Base-by-base conservation (phyloP, 805 yeast genomes). In the Barnettozyma siamensis region DNA sequence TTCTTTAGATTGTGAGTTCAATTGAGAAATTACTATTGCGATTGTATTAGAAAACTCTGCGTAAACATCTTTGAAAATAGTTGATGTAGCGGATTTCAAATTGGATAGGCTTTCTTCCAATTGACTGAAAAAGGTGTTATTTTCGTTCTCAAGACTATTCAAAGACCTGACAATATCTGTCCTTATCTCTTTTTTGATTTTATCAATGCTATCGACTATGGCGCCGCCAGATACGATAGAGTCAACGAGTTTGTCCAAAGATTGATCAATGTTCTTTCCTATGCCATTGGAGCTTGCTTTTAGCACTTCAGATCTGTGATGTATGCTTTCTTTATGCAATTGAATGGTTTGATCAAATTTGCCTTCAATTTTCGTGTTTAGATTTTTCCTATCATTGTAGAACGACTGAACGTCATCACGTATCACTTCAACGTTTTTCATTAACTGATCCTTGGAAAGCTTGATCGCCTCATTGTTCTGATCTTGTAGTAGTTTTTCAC, bases 111-210 rank as follows among this genome's bases (percentile, higher is more conserved):
- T 31, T 2, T 37, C 28, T 12, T 43, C 33, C 2, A 50, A 42
- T 1, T 37, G 42, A 2, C 35, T 16, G 5, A 46, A 34, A 20
- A 47, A 46, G 5, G 43, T 35, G 1, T 17, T 13, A 16, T 32
- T 47, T 19, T 44, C 43, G 7, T 33, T 2, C 15, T 44, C 38
- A 27, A 60, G 37, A 3, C 35, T 36, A 5, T 40, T 40, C 7
- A 58, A 40, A 18, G 50, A 55, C 11, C 37, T 30, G 2, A 44
- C 16, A 5, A 62, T 48, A 8, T 45, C 48, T 1, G 50, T 39
- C 3, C 41, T 37, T 3, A 59, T 39, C 7, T 47, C 35, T 7
- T 31, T 11, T 33, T 54, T 49, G 3, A 50, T 28, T 1, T 37
- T 20, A 5, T 50, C 51, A 24, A 54, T 44, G 6, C 41, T 38